Conservation (phyloP, 306 rosid genomes). For the Dicorynia guianensis region DNA sequence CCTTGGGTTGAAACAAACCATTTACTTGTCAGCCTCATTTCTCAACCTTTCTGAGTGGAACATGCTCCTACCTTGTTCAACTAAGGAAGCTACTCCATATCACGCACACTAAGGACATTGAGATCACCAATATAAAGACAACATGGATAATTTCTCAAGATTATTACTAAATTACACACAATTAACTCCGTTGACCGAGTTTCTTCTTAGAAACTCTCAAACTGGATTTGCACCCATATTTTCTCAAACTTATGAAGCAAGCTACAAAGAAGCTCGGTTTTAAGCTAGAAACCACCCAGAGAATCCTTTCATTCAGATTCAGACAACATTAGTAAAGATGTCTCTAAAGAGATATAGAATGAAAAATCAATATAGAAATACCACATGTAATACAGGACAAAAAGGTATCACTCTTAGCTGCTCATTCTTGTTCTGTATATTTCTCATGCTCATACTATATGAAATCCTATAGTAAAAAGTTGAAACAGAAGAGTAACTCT, state of each 20-base stretch:
- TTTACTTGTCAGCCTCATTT: constrained; percentile 2
- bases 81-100: background rate
- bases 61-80: constrained; percentile 21
- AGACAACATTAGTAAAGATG: constrained; percentile 3
- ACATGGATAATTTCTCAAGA: constrained; percentile 10
- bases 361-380: constrained; percentile 20
- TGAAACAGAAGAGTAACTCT: constrained; percentile 8
- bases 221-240: background rate
- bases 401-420: background rate
- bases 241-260: too few species aligned
- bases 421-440: too few species aligned
- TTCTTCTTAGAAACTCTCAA: background rate
- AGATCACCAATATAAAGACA: constrained; percentile 24
- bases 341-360: constrained; percentile 6
- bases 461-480: background rate
- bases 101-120: constrained; percentile 6
- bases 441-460: background rate
- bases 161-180: constrained; percentile 6
- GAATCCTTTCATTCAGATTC: constrained; percentile 21
- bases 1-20: constrained; percentile 26
- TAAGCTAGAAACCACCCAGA: background rate
- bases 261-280: background rate
- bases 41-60: constrained; percentile 17
- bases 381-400: background rate
- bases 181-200: constrained; percentile 17